Base-by-base conservation (phyloP, 2,329 filamentous ascomycete genomes). In the Colletotrichum agaves region DNA sequence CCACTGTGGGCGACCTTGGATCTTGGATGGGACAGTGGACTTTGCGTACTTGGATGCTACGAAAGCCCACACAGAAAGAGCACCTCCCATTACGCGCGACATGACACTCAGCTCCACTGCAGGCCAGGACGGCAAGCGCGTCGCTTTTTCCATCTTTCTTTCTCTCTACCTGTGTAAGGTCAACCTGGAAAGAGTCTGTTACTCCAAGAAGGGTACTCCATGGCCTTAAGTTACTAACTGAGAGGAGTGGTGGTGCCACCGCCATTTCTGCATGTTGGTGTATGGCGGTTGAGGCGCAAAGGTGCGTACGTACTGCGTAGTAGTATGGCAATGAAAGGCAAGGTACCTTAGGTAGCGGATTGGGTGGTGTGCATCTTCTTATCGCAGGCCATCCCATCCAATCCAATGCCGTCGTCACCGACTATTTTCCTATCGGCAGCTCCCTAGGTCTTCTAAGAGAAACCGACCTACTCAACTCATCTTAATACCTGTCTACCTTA, bases 301-400 rank as follows among this genome's bases (percentile, higher is more conserved):
- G 27, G 27, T 7, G 8, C 6, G 27, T 7, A 27, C 6, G 27
- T 27, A 27, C 23, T 27, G 23, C 23, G 23, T 27, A 6, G 27
- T 27, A 27, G 27, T 7, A 27, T 7, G 27, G 27, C 27, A 27
- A 27, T 5, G 27, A 6, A 27, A 27, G 27, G n/a, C n/a, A n/a
- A n/a, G n/a, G n/a, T n/a, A n/a, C n/a, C n/a, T n/a, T n/a, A n/a
- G n/a, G 33, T 17, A 17, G 52, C 23, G 37, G 11, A 19, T 19
- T 17, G 21, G 35, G 46, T 52, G 46, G 58, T 61, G 46, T 52
- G 46, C 27, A 35, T 43, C 58, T 52, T 35, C 58, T 61, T 52
- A 52, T 61, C 58, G 46, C 46, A 61, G 58, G 58, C 58, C 35
- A 61, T 50, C 58, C 58, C 17, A 35, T 52, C 57, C 56, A 59